These are phyloP conservation scores for Xylaria telfairii DNA, from an alignment of 495 filamentous ascomycete genomes.

Conservation along the genomic window DNA sequence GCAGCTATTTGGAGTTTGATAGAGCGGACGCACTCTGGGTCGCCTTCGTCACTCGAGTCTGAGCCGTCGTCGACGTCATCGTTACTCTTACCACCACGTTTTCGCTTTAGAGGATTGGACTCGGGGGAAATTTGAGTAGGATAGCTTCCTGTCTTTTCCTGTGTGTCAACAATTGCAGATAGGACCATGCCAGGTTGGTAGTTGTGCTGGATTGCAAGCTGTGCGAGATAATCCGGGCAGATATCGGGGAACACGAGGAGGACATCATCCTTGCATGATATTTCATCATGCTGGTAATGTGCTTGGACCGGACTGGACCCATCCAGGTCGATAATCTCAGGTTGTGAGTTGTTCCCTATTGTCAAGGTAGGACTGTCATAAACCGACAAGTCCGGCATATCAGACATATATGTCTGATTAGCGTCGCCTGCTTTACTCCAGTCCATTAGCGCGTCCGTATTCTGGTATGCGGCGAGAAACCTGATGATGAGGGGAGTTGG, in stretches of 20 bases:
- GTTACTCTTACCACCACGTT: constrained; percentile 30
- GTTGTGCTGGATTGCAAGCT: constrained; percentile 19
- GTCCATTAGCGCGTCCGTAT: neutral
- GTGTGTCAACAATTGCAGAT: constrained; percentile 38
- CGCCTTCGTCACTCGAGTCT: constrained; percentile 2
- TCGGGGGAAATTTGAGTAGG: constrained; percentile 32
- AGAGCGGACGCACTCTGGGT: constrained; percentile 12
- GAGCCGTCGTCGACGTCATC: constrained; percentile 18
- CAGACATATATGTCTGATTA: neutral
- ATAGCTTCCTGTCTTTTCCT: constrained; percentile 43
- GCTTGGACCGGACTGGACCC: neutral
- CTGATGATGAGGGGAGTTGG: neutral
- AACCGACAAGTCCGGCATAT: neutral
- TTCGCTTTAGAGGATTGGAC: constrained; percentile 41
- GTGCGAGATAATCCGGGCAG: constrained; percentile 39
- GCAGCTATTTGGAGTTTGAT: neutral
- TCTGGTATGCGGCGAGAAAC: neutral
- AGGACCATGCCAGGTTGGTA: constrained; percentile 34
- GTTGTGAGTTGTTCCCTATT: neutral
- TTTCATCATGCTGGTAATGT: neutral
- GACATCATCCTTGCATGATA: constrained; percentile 34
- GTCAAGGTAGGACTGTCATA: neutral
- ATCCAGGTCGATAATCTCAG: constrained; percentile 5
- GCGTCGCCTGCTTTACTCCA: neutral
- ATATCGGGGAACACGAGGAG: constrained; percentile 48